Evolutionary conservation across 371 early-diverging fungal species (phyloP).

Genomic region (Choanephora cucurbitarum): DNA sequence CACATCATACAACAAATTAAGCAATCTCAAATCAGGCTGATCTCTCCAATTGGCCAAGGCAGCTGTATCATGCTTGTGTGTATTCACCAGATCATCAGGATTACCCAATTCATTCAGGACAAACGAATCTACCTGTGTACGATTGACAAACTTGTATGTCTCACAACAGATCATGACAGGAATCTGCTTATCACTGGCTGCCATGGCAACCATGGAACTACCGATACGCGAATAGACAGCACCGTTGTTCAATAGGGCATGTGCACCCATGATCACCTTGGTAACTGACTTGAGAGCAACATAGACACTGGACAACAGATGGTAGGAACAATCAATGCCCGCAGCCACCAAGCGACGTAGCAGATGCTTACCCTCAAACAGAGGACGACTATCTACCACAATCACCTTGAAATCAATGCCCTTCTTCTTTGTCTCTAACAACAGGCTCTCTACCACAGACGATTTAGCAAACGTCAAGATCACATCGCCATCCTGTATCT

Average conservation of each 20-base stretch:
- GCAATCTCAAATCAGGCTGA: conserved; percentile 70
- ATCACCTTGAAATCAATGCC: conserved; percentile 89
- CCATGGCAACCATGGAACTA: conserved; percentile 91
- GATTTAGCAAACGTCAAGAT: conserved; percentile 91
- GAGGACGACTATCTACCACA: conserved; percentile 91
- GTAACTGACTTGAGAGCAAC: conserved; percentile 84
- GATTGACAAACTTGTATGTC: conserved; percentile 94
- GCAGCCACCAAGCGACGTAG: conserved; percentile 63
- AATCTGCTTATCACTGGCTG: conserved; percentile 83
- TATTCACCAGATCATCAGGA: conserved; percentile 78
- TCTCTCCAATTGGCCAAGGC: conserved; percentile 68
- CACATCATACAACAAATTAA: conserved; percentile 91
- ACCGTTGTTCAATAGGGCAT: conserved; percentile 91
- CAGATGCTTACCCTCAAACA: conserved; percentile 81
- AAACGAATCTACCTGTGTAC: conserved; percentile 92
- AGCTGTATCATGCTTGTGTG: conserved; percentile 23
- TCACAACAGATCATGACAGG: conserved; percentile 97
- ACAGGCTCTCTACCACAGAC: conserved; percentile 77
- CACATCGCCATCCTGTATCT: conserved; percentile 94
- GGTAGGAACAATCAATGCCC: conserved; percentile 81
- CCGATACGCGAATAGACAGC: conserved; percentile 91
- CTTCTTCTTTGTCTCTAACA: conserved; percentile 76
- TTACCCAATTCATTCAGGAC: conserved; percentile 94
- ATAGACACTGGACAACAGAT: conserved; percentile 65
- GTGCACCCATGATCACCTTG: conserved; percentile 94